These are phyloP conservation scores for Microcyclospora pomicola DNA, from an alignment of 2,329 filamentous ascomycete genomes.

Conservation along the genomic window DNA sequence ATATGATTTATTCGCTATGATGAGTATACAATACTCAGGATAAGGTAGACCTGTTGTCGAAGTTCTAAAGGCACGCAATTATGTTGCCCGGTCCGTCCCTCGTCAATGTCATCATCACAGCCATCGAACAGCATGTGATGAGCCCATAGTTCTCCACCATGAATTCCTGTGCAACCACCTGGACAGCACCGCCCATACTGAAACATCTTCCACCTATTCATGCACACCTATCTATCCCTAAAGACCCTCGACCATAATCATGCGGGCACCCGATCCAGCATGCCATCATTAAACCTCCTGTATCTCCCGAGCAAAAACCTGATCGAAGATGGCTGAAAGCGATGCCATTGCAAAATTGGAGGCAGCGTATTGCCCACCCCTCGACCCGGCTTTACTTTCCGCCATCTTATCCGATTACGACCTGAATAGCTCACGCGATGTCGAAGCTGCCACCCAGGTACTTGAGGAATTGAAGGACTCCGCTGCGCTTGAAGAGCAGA, in stretches of 20 bases:
- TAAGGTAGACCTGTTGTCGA: too few relatives aligned
- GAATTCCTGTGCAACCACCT: too few relatives aligned
- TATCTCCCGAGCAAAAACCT: slow-evolving; percentile 1
- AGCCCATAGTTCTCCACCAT: too few relatives aligned
- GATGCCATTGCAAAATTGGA: slow-evolving; percentile 25
- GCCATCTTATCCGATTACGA: slow-evolving; percentile 66
- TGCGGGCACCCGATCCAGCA: not conserved
- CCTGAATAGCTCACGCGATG: slow-evolving; percentile 38
- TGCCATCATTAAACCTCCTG: not conserved
- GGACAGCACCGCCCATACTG: too few relatives aligned
- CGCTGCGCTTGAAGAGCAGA: slow-evolving; percentile 54
- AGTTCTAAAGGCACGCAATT: too few relatives aligned
- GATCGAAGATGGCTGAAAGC: slow-evolving; percentile 13
- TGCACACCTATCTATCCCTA: too few relatives aligned
- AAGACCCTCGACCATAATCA: slow-evolving; percentile 6
- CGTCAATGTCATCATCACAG: too few relatives aligned
- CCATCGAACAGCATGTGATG: too few relatives aligned
- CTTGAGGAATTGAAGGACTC: slow-evolving; percentile 53
- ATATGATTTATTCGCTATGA: too few relatives aligned
- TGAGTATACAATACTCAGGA: too few relatives aligned
- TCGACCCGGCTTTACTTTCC: slow-evolving; percentile 66
- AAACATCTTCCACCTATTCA: too few relatives aligned
- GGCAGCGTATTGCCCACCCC: slow-evolving; percentile 56
- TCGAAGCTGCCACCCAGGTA: slow-evolving; percentile 41
- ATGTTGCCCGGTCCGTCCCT: too few relatives aligned